A percentile compares a stretch with the other conserved stretches of the same genome.
These are phyloP conservation scores for Lentinula sp. DNA, from an alignment of 768 basidiomycete genomes.

Conservation along the genomic window DNA sequence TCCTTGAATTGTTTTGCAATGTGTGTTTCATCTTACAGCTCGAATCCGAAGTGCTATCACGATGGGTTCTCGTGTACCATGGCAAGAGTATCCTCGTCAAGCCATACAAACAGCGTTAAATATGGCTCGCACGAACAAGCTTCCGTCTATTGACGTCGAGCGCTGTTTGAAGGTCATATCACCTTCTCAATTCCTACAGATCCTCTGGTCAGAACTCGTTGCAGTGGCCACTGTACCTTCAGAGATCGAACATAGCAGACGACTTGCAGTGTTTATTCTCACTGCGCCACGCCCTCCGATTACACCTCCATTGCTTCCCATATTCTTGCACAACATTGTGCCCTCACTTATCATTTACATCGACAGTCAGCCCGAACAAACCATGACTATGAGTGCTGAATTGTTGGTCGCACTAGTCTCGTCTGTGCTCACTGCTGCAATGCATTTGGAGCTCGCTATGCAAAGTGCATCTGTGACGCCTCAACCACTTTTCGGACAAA, in stretches of 20 bases:
- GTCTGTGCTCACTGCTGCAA: conserved; percentile 57
- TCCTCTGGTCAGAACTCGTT: conserved; percentile 65
- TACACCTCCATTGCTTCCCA: conserved; percentile 61
- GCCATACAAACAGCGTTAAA: conserved; percentile 52
- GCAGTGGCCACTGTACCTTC: conserved; percentile 42
- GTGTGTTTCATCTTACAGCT: background rate
- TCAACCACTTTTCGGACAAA: conserved; percentile 49
- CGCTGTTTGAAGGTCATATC: conserved; percentile 54
- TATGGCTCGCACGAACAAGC: conserved; percentile 55
- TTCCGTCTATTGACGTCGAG: conserved; percentile 59
- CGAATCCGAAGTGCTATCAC: conserved; percentile 8
- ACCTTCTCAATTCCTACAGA: conserved; percentile 55
- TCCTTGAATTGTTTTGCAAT: too few relatives aligned
- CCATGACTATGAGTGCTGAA: conserved; percentile 46
- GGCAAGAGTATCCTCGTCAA: conserved; percentile 49
- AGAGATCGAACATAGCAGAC: conserved; percentile 55
- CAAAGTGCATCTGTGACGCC: conserved; percentile 46
- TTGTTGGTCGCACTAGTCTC: conserved; percentile 60
- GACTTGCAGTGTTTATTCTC: conserved; percentile 64
- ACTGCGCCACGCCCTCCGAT: conserved; percentile 50
- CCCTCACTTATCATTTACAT: conserved; percentile 53
- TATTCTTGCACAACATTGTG: conserved; percentile 64
- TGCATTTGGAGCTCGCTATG: conserved; percentile 69
- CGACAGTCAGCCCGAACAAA: conserved; percentile 51
- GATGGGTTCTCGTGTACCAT: conserved; percentile 24